Percentiles rank a stretch among this genome's conserved stretches.
These are phyloP conservation scores for Paramecium sexaurelia DNA, from an alignment of 73 alveolate genomes.

Conservation along the genomic window DNA sequence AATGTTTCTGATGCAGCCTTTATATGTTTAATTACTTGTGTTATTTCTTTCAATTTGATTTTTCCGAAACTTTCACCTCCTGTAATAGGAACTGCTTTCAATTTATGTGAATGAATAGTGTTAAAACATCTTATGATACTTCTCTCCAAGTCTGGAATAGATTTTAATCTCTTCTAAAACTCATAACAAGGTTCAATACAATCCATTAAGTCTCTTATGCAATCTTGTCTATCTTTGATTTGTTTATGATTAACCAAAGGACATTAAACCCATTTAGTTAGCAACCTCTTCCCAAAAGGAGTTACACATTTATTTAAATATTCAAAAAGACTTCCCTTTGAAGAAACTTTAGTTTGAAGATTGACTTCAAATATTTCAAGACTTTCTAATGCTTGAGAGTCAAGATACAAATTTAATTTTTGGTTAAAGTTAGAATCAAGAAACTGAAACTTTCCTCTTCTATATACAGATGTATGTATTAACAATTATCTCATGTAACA, in stretches of 20 bases:
- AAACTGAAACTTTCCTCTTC: slow-evolving; percentile 50
- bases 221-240: slow-evolving; percentile 84
- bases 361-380: slow-evolving; percentile 81
- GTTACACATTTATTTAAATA: slow-evolving; percentile 4
- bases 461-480: slow-evolving; percentile 22
- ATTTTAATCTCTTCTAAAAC: slow-evolving; percentile 67
- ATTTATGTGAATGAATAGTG: slow-evolving; percentile 69
- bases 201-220: slow-evolving; percentile 69
- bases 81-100: slow-evolving; percentile 64
- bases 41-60: slow-evolving; percentile 73
- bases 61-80: slow-evolving; percentile 68
- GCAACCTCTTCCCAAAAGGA: slow-evolving; percentile 62
- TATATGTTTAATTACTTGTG: slow-evolving; percentile 61
- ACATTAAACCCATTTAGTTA: slow-evolving; percentile 13
- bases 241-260: neutral
- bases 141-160: slow-evolving; percentile 76
- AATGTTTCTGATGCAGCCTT: slow-evolving; percentile 62
- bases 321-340: slow-evolving; percentile 14
- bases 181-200: slow-evolving; percentile 73
- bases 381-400: slow-evolving; percentile 81
- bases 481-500: slow-evolving; percentile 42
- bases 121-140: slow-evolving; percentile 62
- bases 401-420: slow-evolving; percentile 53
- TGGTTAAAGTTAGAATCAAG: slow-evolving; percentile 28
- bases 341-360: slow-evolving; percentile 64